phyloP scores from a whole-genome alignment of 352 stramenopile species.

The Phytopythium cucurbitacearum region DNA sequence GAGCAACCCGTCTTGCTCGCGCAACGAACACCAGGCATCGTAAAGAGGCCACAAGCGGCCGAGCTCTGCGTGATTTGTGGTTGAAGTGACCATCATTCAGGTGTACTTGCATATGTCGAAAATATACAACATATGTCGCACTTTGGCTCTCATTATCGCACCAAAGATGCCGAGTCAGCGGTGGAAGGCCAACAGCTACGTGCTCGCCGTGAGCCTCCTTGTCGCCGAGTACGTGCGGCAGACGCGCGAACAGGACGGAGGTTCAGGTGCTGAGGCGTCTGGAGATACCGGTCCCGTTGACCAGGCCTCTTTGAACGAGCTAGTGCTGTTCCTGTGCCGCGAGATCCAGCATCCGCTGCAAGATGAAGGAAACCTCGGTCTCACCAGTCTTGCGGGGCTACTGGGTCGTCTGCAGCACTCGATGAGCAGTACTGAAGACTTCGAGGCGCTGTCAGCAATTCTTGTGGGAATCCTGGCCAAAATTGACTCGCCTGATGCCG shows the following conservation, averaged over 20 bases:
- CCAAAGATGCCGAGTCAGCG: no score
- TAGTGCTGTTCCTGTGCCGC: conserved; percentile 46
- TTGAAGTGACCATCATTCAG: no score
- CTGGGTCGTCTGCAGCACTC: conserved; percentile 39
- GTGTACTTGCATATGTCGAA: no score
- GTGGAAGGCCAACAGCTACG: conserved; percentile 42
- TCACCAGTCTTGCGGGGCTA: conserved; percentile 33
- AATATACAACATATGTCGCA: no score
- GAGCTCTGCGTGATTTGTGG: no score
- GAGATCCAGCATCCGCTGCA: conserved; percentile 47
- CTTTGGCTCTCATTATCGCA: no score
- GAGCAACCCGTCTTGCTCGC: no score
- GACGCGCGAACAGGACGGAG: conserved; percentile 19
- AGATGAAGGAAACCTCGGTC: background rate
- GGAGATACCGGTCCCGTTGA: conserved; percentile 13
- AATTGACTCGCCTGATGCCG: conserved; percentile 59
- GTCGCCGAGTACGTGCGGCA: conserved; percentile 46
- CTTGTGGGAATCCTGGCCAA: conserved; percentile 45
- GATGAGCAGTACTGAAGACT: conserved; percentile 31
- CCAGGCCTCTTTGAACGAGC: conserved; percentile 28
- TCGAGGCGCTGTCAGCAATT: conserved; percentile 34
- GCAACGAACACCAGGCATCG: no score
- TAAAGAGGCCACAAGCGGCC: no score
- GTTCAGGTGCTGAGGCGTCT: conserved; percentile 2
- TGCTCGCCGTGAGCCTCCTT: conserved; percentile 43